Evolutionary conservation across 148 eudicot species (phyloP).

Genomic region (Nepenthes gracilis): DNA sequence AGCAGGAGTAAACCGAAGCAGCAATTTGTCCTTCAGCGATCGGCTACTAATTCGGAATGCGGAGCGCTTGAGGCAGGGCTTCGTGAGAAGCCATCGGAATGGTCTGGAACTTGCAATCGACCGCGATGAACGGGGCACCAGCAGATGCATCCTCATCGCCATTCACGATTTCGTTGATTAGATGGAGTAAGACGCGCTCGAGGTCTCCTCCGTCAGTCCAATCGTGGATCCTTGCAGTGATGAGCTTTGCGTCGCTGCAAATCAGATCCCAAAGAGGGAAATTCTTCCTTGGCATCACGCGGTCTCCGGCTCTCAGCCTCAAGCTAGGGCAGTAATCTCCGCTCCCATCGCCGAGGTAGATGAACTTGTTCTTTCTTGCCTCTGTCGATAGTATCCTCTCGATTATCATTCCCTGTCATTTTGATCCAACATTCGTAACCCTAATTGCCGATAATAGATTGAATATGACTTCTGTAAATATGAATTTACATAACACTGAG

Average conservation of each 20-base stretch:
- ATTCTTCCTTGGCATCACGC: constrained; percentile 67
- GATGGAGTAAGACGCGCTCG: constrained; percentile 30
- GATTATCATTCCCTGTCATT: constrained; percentile 42
- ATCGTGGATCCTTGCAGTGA: constrained; percentile 48
- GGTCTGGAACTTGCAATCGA: constrained; percentile 53
- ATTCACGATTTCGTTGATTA: constrained; percentile 20
- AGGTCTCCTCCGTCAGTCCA: constrained; percentile 69
- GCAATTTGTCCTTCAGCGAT: not conserved
- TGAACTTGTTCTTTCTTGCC: constrained; percentile 38
- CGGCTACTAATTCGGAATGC: constrained; percentile 23
- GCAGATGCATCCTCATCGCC: constrained; percentile 5
- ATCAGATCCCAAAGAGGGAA: constrained; percentile 76
- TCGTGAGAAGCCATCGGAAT: constrained; percentile 35
- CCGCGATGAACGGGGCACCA: constrained; percentile 12
- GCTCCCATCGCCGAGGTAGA: constrained; percentile 59
- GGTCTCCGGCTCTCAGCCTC: constrained; percentile 43
- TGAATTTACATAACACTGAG: not conserved
- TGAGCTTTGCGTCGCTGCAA: constrained; percentile 23
- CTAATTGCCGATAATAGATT: too few species aligned
- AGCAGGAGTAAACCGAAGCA: too few species aligned
- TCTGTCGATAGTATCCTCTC: constrained; percentile 30
- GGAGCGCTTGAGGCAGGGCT: constrained; percentile 32
- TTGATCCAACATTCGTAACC: too few species aligned
- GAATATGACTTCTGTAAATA: not conserved
- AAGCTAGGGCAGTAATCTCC: constrained; percentile 84